Evolutionary conservation across 2,329 filamentous ascomycete genomes (phyloP).

Genomic region (Ophiostoma populinum): DNA sequence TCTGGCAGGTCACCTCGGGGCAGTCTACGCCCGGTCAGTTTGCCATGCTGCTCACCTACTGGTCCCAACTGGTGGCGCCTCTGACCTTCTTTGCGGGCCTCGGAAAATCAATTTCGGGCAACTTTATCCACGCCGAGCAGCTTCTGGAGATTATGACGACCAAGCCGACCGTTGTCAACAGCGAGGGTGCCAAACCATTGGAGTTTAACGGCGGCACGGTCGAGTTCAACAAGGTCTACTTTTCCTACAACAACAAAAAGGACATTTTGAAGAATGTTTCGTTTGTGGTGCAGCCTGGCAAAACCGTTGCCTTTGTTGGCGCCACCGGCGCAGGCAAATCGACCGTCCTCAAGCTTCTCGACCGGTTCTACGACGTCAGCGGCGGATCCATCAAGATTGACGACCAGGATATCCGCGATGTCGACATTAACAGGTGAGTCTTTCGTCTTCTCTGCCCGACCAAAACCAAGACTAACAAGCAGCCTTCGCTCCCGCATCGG

Average conservation of each 20-base stretch:
- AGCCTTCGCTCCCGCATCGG: constrained; percentile 33
- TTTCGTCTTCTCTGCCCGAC: background rate
- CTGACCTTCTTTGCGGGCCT: constrained; percentile 50
- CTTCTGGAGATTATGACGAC: constrained; percentile 40
- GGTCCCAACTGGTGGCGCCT: constrained; percentile 54
- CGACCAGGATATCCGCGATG: constrained; percentile 36
- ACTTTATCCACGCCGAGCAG: constrained; percentile 39
- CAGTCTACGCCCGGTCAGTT: constrained; percentile 48
- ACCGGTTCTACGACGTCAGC: constrained; percentile 40
- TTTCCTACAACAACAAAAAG: constrained; percentile 43
- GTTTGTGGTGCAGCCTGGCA: constrained; percentile 31
- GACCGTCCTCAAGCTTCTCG: constrained; percentile 38
- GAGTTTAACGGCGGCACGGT: constrained; percentile 35
- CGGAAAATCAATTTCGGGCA: constrained; percentile 36
- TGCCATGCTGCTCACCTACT: constrained; percentile 55
- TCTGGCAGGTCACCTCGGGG: constrained; percentile 48
- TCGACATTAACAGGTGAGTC: constrained; percentile 28
- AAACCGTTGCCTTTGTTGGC: constrained; percentile 42
- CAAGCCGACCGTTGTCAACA: constrained; percentile 36
- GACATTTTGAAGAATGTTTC: constrained; percentile 36
- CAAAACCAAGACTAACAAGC: background rate
- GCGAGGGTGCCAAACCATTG: constrained; percentile 30
- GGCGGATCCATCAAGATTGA: constrained; percentile 36
- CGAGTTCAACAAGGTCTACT: constrained; percentile 35
- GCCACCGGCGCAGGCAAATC: constrained; percentile 43